Base-by-base conservation (phyloP, 1,139 yeast species). In the Saccharomyces uvarum region DNA sequence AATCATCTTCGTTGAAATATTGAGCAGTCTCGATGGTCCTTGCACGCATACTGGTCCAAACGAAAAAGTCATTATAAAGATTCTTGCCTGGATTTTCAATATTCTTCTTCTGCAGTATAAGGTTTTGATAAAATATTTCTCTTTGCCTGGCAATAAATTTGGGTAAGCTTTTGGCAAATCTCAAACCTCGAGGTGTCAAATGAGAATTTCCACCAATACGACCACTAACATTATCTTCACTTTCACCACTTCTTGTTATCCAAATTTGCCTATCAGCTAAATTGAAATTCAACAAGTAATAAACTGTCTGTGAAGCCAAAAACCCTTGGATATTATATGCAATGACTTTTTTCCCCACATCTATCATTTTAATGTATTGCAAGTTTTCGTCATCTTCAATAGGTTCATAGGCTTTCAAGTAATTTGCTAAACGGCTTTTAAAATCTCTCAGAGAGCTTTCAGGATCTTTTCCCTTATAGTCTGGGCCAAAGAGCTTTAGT, bases 211-310 rank as follows among this genome's bases (percentile, higher is more conserved):
- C 97, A n/a, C 99, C 98, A 61, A 93, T 88, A 57, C 82, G 78
- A 8, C 98, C 98, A 53, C 76, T 71, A 31, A 88, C 83, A 68
- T 91, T 93, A 68, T 89, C 97, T 49, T 79, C 79, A 59, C 91
- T 83, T 70, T 93, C 98, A 52, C 98, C 99, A 67, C 91, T 97
- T 59, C 98, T 80, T 1, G 97, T 85, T 59, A 93, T 86, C 95
- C 97, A 93, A 52, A 93, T 90, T 70, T 89, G 96, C 57, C 98
- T 80, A 68, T 89, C 96, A 56, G 88, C 82, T 47, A 93, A 76
- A 67, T 93, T 93, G 78, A 93, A 91, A 69, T 93, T 93, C 60
- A 93, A 77, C 61, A 93, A 74, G 73, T 90, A 93, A 68, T 88
- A 91, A 48, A 91, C 88, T 1, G 96, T 88, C 68, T 93, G 98